Conservation (phyloP, 345 rosid species). For the Trapa incisa region DNA sequence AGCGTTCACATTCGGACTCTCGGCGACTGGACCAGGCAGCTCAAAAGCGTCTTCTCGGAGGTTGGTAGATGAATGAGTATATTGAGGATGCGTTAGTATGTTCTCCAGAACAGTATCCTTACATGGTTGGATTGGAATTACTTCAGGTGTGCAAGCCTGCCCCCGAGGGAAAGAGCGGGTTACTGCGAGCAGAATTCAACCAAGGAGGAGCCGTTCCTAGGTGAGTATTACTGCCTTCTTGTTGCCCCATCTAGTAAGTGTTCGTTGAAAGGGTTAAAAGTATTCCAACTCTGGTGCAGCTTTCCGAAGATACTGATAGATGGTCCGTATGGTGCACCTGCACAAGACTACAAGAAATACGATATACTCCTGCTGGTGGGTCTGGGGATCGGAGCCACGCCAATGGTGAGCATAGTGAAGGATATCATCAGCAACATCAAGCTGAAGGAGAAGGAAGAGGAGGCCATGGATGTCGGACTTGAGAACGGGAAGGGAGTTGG, state of each 20-base stretch:
- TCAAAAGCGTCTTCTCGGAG: slow-evolving; percentile 62
- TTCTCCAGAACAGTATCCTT: background rate
- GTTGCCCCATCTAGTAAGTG: background rate
- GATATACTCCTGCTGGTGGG: slow-evolving; percentile 80
- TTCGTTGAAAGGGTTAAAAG: background rate
- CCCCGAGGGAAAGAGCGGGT: slow-evolving; percentile 46
- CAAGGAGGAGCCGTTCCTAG: slow-evolving; percentile 27
- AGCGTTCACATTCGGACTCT: slow-evolving; percentile 80
- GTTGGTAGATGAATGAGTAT: slow-evolving; percentile 15
- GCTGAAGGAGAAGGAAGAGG: slow-evolving; percentile 12
- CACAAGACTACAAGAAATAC: slow-evolving; percentile 87
- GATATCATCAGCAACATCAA: slow-evolving; percentile 81
- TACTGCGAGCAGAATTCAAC: slow-evolving; percentile 39
- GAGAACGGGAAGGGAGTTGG: slow-evolving; percentile 13
- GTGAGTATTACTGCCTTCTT: slow-evolving; percentile 2
- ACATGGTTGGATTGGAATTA: background rate
- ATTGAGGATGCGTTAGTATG: no score
- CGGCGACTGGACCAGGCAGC: slow-evolving; percentile 86
- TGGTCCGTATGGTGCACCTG: slow-evolving; percentile 88
- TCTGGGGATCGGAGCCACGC: slow-evolving; percentile 87
- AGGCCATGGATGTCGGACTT: background rate
- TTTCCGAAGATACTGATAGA: slow-evolving; percentile 72
- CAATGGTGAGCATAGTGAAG: slow-evolving; percentile 82
- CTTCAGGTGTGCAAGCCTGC: slow-evolving; percentile 47
- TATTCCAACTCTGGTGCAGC: slow-evolving; percentile 12